A percentile compares a stretch with the other conserved stretches of the same genome.
phyloP scores from a whole-genome alignment of 164 flowering plant species.

The Aristolochia fimbriata region DNA sequence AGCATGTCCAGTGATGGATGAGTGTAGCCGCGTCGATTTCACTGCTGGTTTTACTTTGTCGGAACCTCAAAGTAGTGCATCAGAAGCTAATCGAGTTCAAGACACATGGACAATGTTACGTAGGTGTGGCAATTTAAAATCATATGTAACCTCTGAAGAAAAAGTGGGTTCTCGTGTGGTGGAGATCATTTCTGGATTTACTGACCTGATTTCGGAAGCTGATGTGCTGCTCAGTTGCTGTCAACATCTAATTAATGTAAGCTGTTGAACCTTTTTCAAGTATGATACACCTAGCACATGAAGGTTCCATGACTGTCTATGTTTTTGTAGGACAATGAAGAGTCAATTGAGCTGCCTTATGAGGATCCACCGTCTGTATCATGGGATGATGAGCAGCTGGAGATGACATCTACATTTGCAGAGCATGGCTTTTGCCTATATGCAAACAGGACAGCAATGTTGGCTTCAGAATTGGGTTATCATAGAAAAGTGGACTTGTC shows the following conservation, averaged over 20 bases:
- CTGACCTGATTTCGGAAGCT: constrained; percentile 64
- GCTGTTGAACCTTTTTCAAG: constrained; percentile 7
- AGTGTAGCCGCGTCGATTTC: constrained; percentile 78
- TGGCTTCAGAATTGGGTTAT: constrained; percentile 20
- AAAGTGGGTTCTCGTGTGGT: constrained; percentile 29
- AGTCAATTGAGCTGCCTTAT: constrained; percentile 18
- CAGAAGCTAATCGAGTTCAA: constrained; percentile 27
- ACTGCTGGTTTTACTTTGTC: constrained; percentile 13
- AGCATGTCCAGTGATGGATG: constrained; percentile 59
- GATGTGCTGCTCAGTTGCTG: constrained; percentile 50
- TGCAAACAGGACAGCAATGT: constrained; percentile 36
- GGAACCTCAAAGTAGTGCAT: constrained; percentile 9
- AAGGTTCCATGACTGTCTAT: not conserved
- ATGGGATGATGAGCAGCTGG: constrained; percentile 41
- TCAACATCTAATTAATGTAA: constrained; percentile 30
- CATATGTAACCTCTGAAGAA: constrained; percentile 29
- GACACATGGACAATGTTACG: constrained; percentile 68
- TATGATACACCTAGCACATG: not conserved
- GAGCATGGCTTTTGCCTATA: constrained; percentile 69
- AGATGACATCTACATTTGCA: constrained; percentile 54
- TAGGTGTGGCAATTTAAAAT: constrained; percentile 31
- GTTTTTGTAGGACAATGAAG: constrained; percentile 40
- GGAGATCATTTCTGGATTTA: constrained; percentile 31
- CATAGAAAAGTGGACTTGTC: constrained; percentile 30
- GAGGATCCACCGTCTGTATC: constrained; percentile 30